Conservation (phyloP, 2,329 filamentous ascomycete genomes). For the Aspergillus latus region DNA sequence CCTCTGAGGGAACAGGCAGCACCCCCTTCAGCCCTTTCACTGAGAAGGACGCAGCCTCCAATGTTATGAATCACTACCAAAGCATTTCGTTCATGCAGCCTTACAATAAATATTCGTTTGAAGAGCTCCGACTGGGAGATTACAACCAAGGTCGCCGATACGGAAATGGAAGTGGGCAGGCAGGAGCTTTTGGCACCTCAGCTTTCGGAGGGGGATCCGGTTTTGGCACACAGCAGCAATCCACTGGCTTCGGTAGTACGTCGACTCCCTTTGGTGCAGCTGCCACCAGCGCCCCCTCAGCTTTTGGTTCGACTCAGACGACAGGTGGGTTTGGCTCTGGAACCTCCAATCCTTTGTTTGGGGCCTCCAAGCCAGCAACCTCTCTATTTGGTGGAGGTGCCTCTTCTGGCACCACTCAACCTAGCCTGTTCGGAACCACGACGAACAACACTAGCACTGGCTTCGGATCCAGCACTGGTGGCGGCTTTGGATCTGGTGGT, state of each 20-base stretch:
- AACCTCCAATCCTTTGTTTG: constrained; percentile 44
- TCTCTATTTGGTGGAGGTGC: constrained; percentile 37
- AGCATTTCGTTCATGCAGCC: constrained; percentile 51
- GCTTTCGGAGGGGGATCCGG: constrained; percentile 52
- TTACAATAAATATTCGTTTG: constrained; percentile 82
- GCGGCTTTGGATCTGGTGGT: constrained; percentile 34
- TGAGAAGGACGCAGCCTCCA: constrained; percentile 46
- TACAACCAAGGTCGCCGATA: constrained; percentile 83
- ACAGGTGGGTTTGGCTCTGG: constrained; percentile 40
- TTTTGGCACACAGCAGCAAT: constrained; percentile 47
- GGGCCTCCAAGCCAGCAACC: constrained; percentile 44
- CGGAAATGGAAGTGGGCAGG: constrained; percentile 77
- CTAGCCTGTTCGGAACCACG: constrained; percentile 39
- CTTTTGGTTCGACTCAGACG: constrained; percentile 47
- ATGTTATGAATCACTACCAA: constrained; percentile 47
- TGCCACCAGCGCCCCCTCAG: constrained; percentile 38
- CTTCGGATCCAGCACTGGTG: constrained; percentile 32
- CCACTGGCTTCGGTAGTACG: constrained; percentile 46
- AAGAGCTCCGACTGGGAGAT: constrained; percentile 75
- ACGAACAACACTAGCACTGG: constrained; percentile 23
- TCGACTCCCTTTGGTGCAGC: constrained; percentile 41
- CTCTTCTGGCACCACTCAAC: constrained; percentile 32
- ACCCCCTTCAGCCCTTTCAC: constrained; percentile 47
- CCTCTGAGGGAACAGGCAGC: constrained; percentile 47
- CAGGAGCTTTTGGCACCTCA: constrained; percentile 75